Evolutionary conservation across 2,329 filamentous ascomycete species (phyloP), one percentile per base, ranked within the genome.

Genomic region (Monilinia vaccinii-corymbosi): DNA sequence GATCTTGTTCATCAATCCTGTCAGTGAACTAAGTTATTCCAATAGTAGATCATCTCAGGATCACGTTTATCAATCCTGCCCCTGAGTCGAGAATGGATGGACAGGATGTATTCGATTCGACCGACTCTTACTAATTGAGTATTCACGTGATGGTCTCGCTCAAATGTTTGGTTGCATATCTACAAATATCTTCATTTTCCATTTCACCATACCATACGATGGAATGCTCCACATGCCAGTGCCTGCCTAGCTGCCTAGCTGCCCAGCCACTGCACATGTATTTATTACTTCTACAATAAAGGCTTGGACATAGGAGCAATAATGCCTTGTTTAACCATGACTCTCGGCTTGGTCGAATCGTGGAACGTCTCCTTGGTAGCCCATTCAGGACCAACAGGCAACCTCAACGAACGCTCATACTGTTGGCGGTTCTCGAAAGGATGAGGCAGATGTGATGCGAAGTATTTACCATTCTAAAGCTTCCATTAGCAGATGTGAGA

Each of bases 331-430:
- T 96, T 97, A 73, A 96, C 78, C 73, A 97, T 79, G 66, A 97
- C 82, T 68, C 91, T 84, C 61, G 94, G 94, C 81, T 93, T 96
- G 62, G 89, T 96, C 63, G 83, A 83, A 68, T 88, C 84, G 78
- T 97, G 92, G 81, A 94, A 94, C 16, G 88, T 91, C 77, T 91
- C 85, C 81, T 96, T 97, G n/a, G 93, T 97, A 67, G 86, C 85
- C 92, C 93, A 99, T 75, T 99, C 93, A 18, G 88, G 90, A 1
- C 94, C 94, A 62, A 97, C 84, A 1, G 94, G 94, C 66, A 97
- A 76, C 47, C 93, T 81, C 61, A 97, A 77, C 65, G 88, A 89
- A 55, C 93, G 80, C 78, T 99, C 94, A 75, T 97, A 97, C 78
- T 97, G 91, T 70, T 88, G 82, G 67, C 81, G 82, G 32, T 82